A percentile compares a stretch with the other conserved stretches of the same genome.
Conservation (phyloP, 2,329 filamentous ascomycete genomes). For the Ambrosiella xylebori region DNA sequence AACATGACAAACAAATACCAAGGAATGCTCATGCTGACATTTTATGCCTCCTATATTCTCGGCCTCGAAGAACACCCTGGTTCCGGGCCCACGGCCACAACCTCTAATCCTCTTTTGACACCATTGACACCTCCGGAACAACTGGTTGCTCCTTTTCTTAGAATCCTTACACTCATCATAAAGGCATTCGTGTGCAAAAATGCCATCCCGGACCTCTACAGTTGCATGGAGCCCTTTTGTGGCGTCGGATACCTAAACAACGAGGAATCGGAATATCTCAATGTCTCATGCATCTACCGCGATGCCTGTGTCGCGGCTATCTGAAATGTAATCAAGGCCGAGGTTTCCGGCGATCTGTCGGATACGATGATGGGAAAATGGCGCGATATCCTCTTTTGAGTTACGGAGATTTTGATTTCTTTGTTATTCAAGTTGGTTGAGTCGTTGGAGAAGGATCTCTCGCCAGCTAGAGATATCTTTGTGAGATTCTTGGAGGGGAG, state of each 20-base stretch:
- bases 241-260: conserved; percentile 49
- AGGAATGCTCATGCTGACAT: conserved; percentile 36
- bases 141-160: conserved; percentile 29
- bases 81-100: not conserved
- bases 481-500: conserved; percentile 22
- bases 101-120: conserved; percentile 6
- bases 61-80: conserved; percentile 33
- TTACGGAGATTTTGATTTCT: conserved; percentile 28
- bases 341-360: conserved; percentile 21
- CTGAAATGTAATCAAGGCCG: conserved; percentile 32
- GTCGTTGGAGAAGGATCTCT: conserved; percentile 16
- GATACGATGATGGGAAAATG: conserved; percentile 29
- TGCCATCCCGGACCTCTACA: conserved; percentile 32
- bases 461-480: conserved; percentile 23
- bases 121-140: conserved; percentile 20
- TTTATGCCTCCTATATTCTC: conserved; percentile 36
- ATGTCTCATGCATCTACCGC: conserved; percentile 47
- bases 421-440: conserved; percentile 26
- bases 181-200: conserved; percentile 41
- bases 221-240: conserved; percentile 46
- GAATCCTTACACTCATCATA: conserved; percentile 40
- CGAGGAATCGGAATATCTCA: conserved; percentile 43
- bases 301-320: conserved; percentile 48
- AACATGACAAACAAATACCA: conserved; percentile 37
- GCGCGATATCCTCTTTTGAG: conserved; percentile 26